phyloP scores from a whole-genome alignment of 306 rosid genomes.

The Potentilla sterilis region DNA sequence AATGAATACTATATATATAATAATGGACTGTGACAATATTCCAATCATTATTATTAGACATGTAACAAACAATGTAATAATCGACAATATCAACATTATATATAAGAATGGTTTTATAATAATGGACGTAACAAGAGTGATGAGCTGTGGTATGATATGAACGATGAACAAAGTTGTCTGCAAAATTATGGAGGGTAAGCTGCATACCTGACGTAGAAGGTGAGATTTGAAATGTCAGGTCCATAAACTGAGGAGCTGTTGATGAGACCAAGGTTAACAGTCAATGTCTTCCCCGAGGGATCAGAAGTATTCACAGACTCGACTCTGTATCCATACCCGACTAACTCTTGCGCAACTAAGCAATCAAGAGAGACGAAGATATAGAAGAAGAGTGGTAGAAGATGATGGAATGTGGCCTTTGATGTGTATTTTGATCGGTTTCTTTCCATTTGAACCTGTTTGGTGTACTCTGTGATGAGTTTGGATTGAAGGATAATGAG shows the following conservation, averaged over 20 bases:
- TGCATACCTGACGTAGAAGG: conserved; percentile 53
- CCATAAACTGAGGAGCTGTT: conserved; percentile 54
- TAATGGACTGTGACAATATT: too few species aligned
- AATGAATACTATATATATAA: too few species aligned
- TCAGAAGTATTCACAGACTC: conserved; percentile 20
- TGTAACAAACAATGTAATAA: too few species aligned
- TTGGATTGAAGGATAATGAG: neutral
- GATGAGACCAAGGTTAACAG: conserved; percentile 60
- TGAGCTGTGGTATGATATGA: too few species aligned
- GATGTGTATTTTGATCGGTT: neutral
- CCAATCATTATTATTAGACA: too few species aligned
- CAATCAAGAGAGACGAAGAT: neutral
- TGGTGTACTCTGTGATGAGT: neutral
- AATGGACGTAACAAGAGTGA: too few species aligned
- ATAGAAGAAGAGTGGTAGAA: conserved; percentile 2
- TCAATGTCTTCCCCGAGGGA: conserved; percentile 33
- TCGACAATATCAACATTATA: too few species aligned
- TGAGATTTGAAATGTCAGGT: conserved; percentile 58
- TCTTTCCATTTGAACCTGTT: conserved; percentile 1
- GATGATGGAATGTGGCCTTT: neutral
- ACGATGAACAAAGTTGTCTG: too few species aligned
- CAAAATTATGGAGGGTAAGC: neutral
- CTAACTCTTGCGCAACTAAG: conserved; percentile 9
- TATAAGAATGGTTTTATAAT: too few species aligned
- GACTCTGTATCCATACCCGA: conserved; percentile 65